These are phyloP conservation scores for Kazachstania bromeliacearum DNA, from an alignment of 805 yeast genomes.

Conservation along the genomic window DNA sequence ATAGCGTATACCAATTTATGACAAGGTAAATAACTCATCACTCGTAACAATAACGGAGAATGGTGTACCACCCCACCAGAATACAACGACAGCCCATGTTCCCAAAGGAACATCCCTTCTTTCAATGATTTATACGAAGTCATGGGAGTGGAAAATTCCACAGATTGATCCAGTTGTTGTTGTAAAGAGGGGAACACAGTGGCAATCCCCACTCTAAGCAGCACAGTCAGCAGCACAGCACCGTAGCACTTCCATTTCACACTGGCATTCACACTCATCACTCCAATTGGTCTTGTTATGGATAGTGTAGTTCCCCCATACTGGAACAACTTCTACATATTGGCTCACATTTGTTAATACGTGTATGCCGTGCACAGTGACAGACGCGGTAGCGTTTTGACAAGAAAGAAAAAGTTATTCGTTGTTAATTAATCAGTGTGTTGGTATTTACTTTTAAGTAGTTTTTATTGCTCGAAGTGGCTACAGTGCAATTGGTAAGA, in stretches of 20 bases:
- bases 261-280: background rate
- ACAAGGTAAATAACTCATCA: background rate
- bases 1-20: conserved; percentile 39
- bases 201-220: conserved; percentile 12
- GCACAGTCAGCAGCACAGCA: conserved; percentile 4
- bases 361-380: no score
- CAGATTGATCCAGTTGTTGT: conserved; percentile 22
- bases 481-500: no score
- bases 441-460: no score
- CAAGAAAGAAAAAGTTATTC: no score
- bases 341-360: no score
- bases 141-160: conserved; percentile 30
- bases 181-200: conserved; percentile 21
- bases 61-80: conserved; percentile 84
- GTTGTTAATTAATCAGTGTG: no score
- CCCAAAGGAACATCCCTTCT: conserved; percentile 59
- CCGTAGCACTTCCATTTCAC: background rate
- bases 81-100: conserved; percentile 56
- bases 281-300: no score
- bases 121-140: conserved; percentile 37
- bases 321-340: no score
- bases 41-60: conserved; percentile 52
- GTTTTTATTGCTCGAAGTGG: no score
- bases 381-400: no score
- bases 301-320: no score